Conservation (phyloP, 2,329 filamentous ascomycete genomes). For the Penicillium sp. region DNA sequence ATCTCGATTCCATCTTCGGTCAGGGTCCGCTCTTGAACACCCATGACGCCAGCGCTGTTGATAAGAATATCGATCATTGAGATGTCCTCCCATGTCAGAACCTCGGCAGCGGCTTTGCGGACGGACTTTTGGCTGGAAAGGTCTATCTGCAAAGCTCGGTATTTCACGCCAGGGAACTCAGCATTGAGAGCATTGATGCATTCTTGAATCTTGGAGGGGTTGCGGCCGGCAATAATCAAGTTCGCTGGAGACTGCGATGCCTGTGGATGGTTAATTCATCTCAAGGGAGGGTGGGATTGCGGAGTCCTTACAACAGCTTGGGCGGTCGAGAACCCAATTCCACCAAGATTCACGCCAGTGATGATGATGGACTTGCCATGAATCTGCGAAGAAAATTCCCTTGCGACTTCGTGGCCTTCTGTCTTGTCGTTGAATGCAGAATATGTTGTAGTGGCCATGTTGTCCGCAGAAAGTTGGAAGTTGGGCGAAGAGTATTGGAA, state of each 20-base stretch:
- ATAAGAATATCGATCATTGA: constrained; percentile 12
- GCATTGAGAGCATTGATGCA: constrained; percentile 11
- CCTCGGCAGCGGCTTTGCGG: constrained; percentile 4
- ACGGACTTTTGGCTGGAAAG: constrained; percentile 7
- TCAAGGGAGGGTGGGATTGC: no score
- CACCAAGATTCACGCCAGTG: constrained; percentile 38
- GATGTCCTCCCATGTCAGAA: constrained; percentile 5
- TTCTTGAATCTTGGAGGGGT: constrained; percentile 7
- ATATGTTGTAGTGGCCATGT: constrained; percentile 31
- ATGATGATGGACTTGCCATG: constrained; percentile 35
- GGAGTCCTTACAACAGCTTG: constrained; percentile 35
- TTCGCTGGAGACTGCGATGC: constrained; percentile 16
- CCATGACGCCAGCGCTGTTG: constrained; percentile 16
- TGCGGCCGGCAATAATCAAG: constrained; percentile 16
- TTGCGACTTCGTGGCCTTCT: constrained; percentile 41
- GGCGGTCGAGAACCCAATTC: constrained; percentile 37
- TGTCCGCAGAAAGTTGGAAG: neutral
- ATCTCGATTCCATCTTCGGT: constrained; percentile 35
- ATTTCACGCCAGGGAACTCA: constrained; percentile 12
- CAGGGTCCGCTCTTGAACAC: constrained; percentile 3
- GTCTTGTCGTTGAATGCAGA: constrained; percentile 37
- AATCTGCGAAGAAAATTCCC: constrained; percentile 35
- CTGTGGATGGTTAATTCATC: constrained; percentile 6
- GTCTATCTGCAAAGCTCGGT: constrained; percentile 8
- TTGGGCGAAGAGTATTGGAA: neutral